Evolutionary conservation across 768 basidiomycete species (phyloP).

Genomic region (Pleurotus tuoliensis): DNA sequence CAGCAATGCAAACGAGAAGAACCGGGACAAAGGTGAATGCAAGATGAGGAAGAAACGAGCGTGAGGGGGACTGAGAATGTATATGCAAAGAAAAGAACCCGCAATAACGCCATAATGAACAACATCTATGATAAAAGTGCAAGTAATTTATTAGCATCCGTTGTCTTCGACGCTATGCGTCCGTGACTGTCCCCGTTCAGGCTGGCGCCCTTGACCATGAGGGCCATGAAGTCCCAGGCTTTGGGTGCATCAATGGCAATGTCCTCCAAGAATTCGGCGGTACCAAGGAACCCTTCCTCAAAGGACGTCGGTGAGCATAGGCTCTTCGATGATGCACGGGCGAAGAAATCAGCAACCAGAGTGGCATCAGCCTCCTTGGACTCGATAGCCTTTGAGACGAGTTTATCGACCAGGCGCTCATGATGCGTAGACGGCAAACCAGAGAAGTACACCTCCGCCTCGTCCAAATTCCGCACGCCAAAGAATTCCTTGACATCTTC

Average conservation of each 20-base stretch:
- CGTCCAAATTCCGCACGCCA: slow-evolving; percentile 76
- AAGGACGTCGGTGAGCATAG: slow-evolving; percentile 58
- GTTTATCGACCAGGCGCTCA: slow-evolving; percentile 64
- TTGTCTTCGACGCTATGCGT: slow-evolving; percentile 58
- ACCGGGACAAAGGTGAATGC: not conserved
- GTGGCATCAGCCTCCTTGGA: slow-evolving; percentile 78
- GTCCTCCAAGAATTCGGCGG: slow-evolving; percentile 81
- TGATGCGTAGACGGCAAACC: slow-evolving; percentile 65
- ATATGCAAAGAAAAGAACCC: slow-evolving; percentile 24
- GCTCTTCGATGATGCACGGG: slow-evolving; percentile 53
- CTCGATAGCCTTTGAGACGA: slow-evolving; percentile 73
- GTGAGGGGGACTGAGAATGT: slow-evolving; percentile 12
- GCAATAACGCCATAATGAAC: slow-evolving; percentile 16
- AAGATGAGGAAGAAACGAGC: not conserved
- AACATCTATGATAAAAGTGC: slow-evolving; percentile 49
- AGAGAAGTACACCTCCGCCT: slow-evolving; percentile 85
- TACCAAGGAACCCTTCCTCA: slow-evolving; percentile 67
- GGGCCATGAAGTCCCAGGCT: slow-evolving; percentile 72
- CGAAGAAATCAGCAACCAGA: slow-evolving; percentile 75
- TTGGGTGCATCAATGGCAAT: slow-evolving; percentile 88
- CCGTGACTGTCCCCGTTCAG: slow-evolving; percentile 58
- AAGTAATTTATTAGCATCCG: slow-evolving; percentile 58
- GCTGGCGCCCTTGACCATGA: slow-evolving; percentile 67
- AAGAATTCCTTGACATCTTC: slow-evolving; percentile 89
- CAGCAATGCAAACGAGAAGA: slow-evolving; percentile 2